A percentile compares a stretch with the other conserved stretches of the same genome.
Conservation (phyloP, 2,329 filamentous ascomycete genomes). For the Graphiopsis chlorocephala region DNA sequence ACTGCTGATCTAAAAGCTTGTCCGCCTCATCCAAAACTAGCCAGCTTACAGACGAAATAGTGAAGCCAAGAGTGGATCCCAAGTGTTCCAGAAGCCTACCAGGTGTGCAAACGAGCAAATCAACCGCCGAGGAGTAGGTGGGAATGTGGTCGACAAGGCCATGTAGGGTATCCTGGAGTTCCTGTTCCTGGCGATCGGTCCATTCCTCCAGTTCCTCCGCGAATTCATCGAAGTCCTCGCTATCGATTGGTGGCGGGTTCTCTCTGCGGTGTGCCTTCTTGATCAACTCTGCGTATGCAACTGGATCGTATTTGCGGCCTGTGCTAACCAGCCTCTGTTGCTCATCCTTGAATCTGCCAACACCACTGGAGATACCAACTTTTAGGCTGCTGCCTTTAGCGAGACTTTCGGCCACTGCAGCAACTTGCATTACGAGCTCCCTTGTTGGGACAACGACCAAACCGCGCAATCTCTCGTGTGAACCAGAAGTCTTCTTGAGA, state of each 20-base stretch:
- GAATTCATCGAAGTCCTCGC: constrained; percentile 32
- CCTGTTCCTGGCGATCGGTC: constrained; percentile 21
- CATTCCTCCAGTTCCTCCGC: constrained; percentile 21
- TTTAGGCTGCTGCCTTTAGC: constrained; percentile 67
- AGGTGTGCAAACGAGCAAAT: constrained; percentile 87
- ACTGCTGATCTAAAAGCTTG: constrained; percentile 73
- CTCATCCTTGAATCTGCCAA: constrained; percentile 67
- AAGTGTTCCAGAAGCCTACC: constrained; percentile 90
- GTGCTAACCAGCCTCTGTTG: constrained; percentile 61
- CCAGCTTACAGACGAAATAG: constrained; percentile 76
- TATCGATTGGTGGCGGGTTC: constrained; percentile 36
- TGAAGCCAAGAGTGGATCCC: constrained; percentile 77
- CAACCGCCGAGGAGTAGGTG: constrained; percentile 68
- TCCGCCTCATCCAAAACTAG: constrained; percentile 92
- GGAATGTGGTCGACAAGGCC: constrained; percentile 62
- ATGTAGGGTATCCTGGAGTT: constrained; percentile 38
- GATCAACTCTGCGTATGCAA: constrained; percentile 51
- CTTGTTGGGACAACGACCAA: constrained; percentile 87
- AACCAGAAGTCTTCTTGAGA: constrained; percentile 57
- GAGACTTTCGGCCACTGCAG: constrained; percentile 72
- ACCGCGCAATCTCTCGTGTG: constrained; percentile 67
- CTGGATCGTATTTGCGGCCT: constrained; percentile 61
- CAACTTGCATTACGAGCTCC: constrained; percentile 70
- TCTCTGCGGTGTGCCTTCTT: constrained; percentile 38
- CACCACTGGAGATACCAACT: constrained; percentile 80